These are phyloP conservation scores for Ophiocordyceps camponoti-floridani DNA, from an alignment of 2,329 filamentous ascomycete genomes.

Conservation along the genomic window DNA sequence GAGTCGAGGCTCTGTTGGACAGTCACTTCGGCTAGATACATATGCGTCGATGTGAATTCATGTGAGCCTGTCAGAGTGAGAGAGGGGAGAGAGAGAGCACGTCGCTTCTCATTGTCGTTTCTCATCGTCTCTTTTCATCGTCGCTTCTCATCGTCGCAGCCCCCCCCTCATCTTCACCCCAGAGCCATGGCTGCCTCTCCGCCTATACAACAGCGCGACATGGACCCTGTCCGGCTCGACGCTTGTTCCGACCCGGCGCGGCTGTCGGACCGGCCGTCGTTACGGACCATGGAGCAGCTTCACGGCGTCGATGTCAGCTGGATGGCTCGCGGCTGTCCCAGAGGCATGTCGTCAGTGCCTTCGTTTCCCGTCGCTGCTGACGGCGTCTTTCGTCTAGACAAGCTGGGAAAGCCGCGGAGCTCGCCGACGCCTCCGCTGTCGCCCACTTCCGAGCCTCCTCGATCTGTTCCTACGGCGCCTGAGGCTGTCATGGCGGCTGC, in stretches of 20 bases:
- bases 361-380: background rate
- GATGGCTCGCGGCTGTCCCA: slow-evolving; percentile 66
- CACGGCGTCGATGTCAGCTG: slow-evolving; percentile 78
- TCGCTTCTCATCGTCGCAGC: background rate
- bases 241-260: background rate
- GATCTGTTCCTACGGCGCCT: slow-evolving; percentile 5
- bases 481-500: slow-evolving; percentile 4
- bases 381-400: slow-evolving; percentile 5
- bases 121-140: background rate
- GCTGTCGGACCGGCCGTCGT: background rate
- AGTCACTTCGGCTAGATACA: background rate
- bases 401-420: slow-evolving; percentile 11
- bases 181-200: background rate
- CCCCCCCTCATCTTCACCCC: background rate
- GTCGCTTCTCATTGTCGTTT: background rate
- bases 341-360: slow-evolving; percentile 39
- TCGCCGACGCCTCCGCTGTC: slow-evolving; percentile 2
- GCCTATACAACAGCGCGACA: background rate
- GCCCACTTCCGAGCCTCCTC: background rate
- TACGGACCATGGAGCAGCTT: slow-evolving; percentile 52
- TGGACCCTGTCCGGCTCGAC: no score
- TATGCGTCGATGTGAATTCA: background rate
- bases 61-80: no score
- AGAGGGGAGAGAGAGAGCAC: background rate
- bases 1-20: background rate